Conservation (phyloP, 805 yeast genomes). For the Ogataea saltuana region DNA sequence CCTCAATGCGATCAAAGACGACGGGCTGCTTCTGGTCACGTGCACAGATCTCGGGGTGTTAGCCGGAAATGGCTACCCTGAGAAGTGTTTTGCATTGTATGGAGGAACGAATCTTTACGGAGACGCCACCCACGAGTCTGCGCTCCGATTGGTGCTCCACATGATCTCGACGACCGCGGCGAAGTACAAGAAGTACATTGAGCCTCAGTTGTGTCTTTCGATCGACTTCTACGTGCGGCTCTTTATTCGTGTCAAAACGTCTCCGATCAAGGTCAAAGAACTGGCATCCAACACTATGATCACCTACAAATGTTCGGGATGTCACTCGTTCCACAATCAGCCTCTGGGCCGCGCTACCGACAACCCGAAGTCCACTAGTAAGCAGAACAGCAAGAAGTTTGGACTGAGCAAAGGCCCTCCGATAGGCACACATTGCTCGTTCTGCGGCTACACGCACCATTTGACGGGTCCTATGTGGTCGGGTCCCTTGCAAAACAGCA, state of each 20-base stretch:
- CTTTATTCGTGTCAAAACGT: constrained; percentile 72
- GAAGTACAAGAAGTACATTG: constrained; percentile 80
- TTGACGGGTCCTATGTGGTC: constrained; percentile 98
- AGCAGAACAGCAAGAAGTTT: constrained; percentile 42
- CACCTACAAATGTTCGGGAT: constrained; percentile 83
- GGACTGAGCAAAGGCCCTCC: constrained; percentile 68
- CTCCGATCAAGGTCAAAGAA: constrained; percentile 81
- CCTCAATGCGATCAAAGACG: constrained; percentile 76
- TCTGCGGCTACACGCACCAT: constrained; percentile 70
- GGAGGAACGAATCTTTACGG: constrained; percentile 89
- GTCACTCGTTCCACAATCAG: constrained; percentile 73
- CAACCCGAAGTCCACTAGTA: constrained; percentile 23
- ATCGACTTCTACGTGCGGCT: constrained; percentile 92
- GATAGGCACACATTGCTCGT: constrained; percentile 60
- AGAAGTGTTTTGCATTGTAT: constrained; percentile 90
- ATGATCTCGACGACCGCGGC: constrained; percentile 84
- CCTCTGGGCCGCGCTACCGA: constrained; percentile 64
- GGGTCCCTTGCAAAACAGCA: constrained; percentile 68
- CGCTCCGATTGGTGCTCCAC: constrained; percentile 78
- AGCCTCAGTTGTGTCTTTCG: constrained; percentile 81
- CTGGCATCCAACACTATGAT: constrained; percentile 76
- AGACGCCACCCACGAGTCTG: constrained; percentile 92
- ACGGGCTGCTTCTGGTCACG: constrained; percentile 84
- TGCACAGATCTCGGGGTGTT: constrained; percentile 96
- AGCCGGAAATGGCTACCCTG: constrained; percentile 96